These are phyloP conservation scores for Fusarium devonianum DNA, from an alignment of 2,329 filamentous ascomycete genomes.

Conservation along the genomic window DNA sequence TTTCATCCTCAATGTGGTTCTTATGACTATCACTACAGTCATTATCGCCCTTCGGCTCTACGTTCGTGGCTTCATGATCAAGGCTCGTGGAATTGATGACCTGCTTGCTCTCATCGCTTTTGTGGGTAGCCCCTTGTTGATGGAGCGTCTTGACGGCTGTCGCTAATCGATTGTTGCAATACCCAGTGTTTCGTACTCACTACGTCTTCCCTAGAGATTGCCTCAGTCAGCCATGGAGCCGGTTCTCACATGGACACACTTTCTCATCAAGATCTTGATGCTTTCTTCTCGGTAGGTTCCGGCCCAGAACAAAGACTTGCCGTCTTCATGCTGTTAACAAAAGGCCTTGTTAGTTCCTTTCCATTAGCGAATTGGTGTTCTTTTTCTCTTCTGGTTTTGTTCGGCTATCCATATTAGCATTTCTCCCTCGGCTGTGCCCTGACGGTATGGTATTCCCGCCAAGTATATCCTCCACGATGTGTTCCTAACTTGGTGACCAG, in stretches of 20 bases:
- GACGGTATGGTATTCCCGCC: constrained; percentile 19
- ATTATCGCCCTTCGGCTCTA: constrained; percentile 32
- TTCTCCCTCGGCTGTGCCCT: constrained; percentile 30
- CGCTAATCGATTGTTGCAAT: constrained; percentile 1
- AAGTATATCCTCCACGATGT: not conserved
- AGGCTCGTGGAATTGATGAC: constrained; percentile 33
- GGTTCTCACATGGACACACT: constrained; percentile 28
- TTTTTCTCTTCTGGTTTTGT: constrained; percentile 32
- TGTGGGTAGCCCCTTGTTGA: constrained; percentile 11
- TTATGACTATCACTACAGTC: constrained; percentile 31
- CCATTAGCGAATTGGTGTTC: constrained; percentile 32
- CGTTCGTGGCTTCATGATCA: constrained; percentile 30
- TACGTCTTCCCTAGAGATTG: constrained; percentile 28
- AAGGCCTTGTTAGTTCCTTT: too few species aligned
- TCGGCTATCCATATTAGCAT: constrained; percentile 35
- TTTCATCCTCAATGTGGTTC: constrained; percentile 28
- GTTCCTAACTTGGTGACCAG: constrained; percentile 11
- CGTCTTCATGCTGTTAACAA: too few species aligned
- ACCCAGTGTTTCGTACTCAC: constrained; percentile 21
- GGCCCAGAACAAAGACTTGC: not conserved
- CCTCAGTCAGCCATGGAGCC: constrained; percentile 24
- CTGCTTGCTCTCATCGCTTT: constrained; percentile 30
- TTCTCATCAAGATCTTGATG: constrained; percentile 9
- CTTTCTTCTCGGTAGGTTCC: constrained; percentile 31
- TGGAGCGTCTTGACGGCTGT: not conserved